Conservation (phyloP, 2,329 filamentous ascomycete species). For the Alternaria viburni region DNA sequence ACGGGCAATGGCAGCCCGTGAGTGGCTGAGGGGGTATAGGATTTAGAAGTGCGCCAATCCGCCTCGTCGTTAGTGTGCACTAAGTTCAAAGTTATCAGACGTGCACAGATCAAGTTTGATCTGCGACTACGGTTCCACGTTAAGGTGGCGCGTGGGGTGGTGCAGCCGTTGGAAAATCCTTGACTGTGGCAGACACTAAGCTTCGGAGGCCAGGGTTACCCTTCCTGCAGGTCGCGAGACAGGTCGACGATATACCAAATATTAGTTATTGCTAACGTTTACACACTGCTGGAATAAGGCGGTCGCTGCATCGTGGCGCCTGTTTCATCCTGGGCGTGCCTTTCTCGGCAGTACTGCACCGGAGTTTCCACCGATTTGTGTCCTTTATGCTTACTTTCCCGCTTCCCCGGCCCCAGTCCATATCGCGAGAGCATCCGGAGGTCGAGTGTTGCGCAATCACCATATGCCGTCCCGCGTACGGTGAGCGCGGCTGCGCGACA, state of each 20-base stretch:
- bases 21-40: slow-evolving; percentile 11
- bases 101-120: slow-evolving; percentile 35
- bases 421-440: slow-evolving; percentile 15
- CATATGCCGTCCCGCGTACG: slow-evolving; percentile 14
- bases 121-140: slow-evolving; percentile 43
- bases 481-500: slow-evolving; percentile 14
- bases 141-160: slow-evolving; percentile 34
- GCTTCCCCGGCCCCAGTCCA: slow-evolving; percentile 21
- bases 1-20: slow-evolving; percentile 4
- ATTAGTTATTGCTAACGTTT: slow-evolving; percentile 1
- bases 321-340: slow-evolving; percentile 9
- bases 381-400: slow-evolving; percentile 17
- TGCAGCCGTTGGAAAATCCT: slow-evolving; percentile 32
- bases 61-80: slow-evolving; percentile 28
- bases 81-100: slow-evolving; percentile 29
- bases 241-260: slow-evolving; percentile 13
- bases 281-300: not conserved
- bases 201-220: slow-evolving; percentile 18
- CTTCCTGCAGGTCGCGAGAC: slow-evolving; percentile 21
- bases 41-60: slow-evolving; percentile 25
- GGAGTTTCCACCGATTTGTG: slow-evolving; percentile 14
- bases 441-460: slow-evolving; percentile 23
- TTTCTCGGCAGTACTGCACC: slow-evolving; percentile 14
- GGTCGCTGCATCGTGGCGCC: slow-evolving; percentile 7
- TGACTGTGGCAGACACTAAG: slow-evolving; percentile 28